Conservation (phyloP, 768 basidiomycete genomes). For the Tylopilus subfusipes region DNA sequence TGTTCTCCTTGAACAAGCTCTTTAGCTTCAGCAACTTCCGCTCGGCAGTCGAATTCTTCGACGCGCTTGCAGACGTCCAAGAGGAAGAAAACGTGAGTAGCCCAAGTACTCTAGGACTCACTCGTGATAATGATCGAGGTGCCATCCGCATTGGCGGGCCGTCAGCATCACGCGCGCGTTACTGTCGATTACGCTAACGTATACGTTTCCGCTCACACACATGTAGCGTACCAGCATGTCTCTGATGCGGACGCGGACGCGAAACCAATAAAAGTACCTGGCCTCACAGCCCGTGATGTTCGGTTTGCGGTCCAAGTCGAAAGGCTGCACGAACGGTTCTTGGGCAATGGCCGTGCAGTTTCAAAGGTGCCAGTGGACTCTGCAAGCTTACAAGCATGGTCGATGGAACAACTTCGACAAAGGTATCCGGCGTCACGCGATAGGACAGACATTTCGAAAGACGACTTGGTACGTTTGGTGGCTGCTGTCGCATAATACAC, state of each 20-base stretch:
- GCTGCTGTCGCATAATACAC: constrained; percentile 3
- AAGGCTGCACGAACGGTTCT: constrained; percentile 25
- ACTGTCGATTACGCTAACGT: constrained; percentile 24
- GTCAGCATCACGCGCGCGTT: constrained; percentile 33
- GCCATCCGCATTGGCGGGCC: neutral
- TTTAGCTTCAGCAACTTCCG: constrained; percentile 26
- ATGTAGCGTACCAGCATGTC: constrained; percentile 20
- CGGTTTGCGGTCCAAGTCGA: constrained; percentile 48
- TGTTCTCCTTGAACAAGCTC: constrained; percentile 27
- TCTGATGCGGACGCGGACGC: constrained; percentile 7
- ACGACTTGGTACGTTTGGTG: neutral
- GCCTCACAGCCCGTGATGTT: constrained; percentile 50
- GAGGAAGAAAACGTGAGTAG: constrained; percentile 31
- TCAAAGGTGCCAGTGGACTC: constrained; percentile 19
- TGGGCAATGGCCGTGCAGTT: constrained; percentile 19
- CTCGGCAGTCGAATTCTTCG: constrained; percentile 27
- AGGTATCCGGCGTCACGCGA: constrained; percentile 14
- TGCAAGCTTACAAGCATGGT: constrained; percentile 16
- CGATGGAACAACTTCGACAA: constrained; percentile 23
- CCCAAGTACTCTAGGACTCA: neutral
- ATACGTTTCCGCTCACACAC: constrained; percentile 26
- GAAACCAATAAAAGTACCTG: constrained; percentile 27
- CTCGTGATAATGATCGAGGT: neutral
- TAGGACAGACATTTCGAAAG: neutral
- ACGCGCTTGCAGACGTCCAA: constrained; percentile 25